These are phyloP conservation scores for Selaginella moellendorffii DNA, from an alignment of 75 land plant species.

Conservation along the genomic window DNA sequence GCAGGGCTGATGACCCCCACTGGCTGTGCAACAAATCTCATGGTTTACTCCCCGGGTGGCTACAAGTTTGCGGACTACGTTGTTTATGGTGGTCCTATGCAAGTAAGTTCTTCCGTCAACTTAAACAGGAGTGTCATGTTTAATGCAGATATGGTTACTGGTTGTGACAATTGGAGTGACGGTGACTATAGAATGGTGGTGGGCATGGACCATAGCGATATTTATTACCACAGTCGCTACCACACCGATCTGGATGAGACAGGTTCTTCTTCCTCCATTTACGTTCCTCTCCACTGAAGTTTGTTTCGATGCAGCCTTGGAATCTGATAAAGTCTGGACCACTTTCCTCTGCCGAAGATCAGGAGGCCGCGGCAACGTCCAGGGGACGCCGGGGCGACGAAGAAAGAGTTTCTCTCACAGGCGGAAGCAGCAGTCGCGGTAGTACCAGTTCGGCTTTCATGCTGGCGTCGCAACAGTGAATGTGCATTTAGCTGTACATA, in stretches of 20 bases:
- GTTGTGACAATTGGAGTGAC: conserved; percentile 23
- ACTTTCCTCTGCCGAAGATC: background rate
- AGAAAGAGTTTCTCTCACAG: background rate
- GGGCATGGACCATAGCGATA: conserved; percentile 23
- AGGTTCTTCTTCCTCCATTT: background rate
- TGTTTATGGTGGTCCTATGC: conserved; percentile 27
- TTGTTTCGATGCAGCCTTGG: background rate
- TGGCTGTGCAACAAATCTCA: conserved; percentile 29
- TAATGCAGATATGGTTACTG: conserved; percentile 14
- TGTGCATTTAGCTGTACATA: too few relatives aligned
- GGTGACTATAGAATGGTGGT: conserved; percentile 26
- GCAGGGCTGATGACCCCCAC: conserved; percentile 32
- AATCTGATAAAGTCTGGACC: background rate
- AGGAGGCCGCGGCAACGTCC: too few relatives aligned
- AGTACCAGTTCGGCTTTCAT: background rate
- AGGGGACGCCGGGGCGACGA: too few relatives aligned
- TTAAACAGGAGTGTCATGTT: background rate
- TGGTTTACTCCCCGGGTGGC: conserved; percentile 26
- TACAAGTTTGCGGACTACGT: conserved; percentile 26
- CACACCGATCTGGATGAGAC: conserved; percentile 14
- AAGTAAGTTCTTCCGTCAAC: background rate
- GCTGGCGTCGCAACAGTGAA: too few relatives aligned
- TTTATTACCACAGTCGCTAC: background rate
- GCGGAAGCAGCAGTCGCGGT: background rate
- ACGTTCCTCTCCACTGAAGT: background rate